Conservation (phyloP, 352 stramenopile species). For the Chrysophaeum taylorii region DNA sequence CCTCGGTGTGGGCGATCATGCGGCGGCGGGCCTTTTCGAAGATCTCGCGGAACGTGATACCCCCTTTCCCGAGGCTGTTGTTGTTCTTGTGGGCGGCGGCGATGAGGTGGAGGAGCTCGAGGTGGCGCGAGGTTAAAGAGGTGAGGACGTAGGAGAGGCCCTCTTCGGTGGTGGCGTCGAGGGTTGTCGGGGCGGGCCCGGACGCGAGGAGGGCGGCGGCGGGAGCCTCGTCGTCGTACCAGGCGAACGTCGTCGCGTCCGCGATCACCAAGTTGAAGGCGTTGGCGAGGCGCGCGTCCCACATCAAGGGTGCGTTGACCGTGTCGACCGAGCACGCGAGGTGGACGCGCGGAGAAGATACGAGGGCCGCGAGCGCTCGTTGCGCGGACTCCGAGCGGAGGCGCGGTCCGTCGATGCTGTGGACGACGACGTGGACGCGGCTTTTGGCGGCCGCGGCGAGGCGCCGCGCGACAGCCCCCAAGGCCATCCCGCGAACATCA, state of each 20-base stretch:
- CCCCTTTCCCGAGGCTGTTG: not conserved
- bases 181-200: not conserved
- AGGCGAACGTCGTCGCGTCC: not conserved
- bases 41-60: not conserved
- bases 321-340: conserved; percentile 31
- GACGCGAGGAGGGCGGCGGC: not conserved
- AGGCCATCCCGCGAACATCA: not conserved
- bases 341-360: conserved; percentile 8
- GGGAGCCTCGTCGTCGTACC: not conserved
- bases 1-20: conserved; percentile 4
- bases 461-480: not conserved
- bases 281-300: conserved; percentile 18
- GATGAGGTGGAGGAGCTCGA: not conserved
- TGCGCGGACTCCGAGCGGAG: not conserved
- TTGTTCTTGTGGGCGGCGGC: not conserved
- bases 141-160: not conserved
- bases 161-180: not conserved
- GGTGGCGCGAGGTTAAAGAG: not conserved
- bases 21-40: not conserved
- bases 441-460: not conserved
- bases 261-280: conserved; percentile 24
- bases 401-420: not conserved
- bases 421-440: not conserved
- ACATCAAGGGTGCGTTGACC: conserved; percentile 29
- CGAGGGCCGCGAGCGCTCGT: conserved; percentile 24